A percentile compares a stretch with the other conserved stretches of the same genome.
Evolutionary conservation across 345 rosid genomes (phyloP).

Genomic region (Chamaenerion angustifolium): DNA sequence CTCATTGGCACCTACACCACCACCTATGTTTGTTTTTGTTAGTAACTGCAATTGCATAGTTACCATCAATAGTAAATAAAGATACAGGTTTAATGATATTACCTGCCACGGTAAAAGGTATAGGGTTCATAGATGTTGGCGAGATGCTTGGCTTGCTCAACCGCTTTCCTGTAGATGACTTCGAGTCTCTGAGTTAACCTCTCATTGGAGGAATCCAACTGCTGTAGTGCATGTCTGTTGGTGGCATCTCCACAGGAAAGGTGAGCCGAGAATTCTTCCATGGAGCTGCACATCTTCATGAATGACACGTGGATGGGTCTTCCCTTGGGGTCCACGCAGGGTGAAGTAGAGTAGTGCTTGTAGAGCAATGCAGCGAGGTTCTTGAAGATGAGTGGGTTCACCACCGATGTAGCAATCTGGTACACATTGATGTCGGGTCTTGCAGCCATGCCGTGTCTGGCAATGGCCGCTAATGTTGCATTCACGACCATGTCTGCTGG

Average conservation of each 20-base stretch:
- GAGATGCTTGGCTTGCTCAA: constrained; percentile 73
- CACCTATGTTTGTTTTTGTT: too few relatives aligned
- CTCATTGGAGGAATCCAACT: constrained; percentile 21
- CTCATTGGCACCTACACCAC: too few relatives aligned
- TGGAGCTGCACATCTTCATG: constrained; percentile 66
- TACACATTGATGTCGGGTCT: constrained; percentile 61
- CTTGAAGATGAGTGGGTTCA: constrained; percentile 58
- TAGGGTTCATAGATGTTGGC: constrained; percentile 79
- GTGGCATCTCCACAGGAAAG: constrained; percentile 43
- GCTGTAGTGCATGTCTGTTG: constrained; percentile 29
- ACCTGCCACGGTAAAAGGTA: constrained; percentile 87
- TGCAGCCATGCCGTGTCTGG: constrained; percentile 43
- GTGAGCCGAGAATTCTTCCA: constrained; percentile 65
- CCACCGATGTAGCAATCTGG: constrained; percentile 82
- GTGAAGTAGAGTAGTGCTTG: constrained; percentile 61
- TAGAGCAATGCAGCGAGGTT: constrained; percentile 51
- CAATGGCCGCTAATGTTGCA: constrained; percentile 85
- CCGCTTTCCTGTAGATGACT: constrained; percentile 49
- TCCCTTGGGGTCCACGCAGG: constrained; percentile 63
- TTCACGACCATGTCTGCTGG: constrained; percentile 79
- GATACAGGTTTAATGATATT: not conserved
- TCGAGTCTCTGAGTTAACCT: constrained; percentile 48
- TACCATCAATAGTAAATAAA: too few relatives aligned
- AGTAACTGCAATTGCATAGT: too few relatives aligned
- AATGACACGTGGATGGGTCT: constrained; percentile 53